Conservation (phyloP, 2,329 filamentous ascomycete species). For the Colletotrichum magnum region DNA sequence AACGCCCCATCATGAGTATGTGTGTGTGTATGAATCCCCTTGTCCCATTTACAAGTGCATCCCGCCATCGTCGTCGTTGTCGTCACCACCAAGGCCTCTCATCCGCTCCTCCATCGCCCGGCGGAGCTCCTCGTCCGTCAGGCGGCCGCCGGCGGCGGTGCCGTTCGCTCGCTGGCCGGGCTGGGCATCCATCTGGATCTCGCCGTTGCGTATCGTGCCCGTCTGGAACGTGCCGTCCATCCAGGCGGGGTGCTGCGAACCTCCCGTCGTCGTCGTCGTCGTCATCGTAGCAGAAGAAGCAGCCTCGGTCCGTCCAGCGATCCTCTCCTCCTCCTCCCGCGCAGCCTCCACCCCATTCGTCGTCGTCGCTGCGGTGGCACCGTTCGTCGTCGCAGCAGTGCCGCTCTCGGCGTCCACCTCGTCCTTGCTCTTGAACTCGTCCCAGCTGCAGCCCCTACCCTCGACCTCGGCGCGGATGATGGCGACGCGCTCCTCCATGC, state of each 20-base stretch:
- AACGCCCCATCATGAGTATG: not conserved
- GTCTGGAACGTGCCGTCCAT: slow-evolving; percentile 75
- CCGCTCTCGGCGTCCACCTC: slow-evolving; percentile 54
- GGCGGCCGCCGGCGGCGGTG: slow-evolving; percentile 56
- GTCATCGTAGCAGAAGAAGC: not conserved
- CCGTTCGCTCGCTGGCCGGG: slow-evolving; percentile 20
- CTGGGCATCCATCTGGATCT: slow-evolving; percentile 59
- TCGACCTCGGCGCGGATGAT: slow-evolving; percentile 77
- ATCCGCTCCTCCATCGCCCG: slow-evolving; percentile 69
- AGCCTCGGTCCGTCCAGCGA: slow-evolving; percentile 21
- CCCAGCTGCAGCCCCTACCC: slow-evolving; percentile 68
- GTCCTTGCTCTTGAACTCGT: slow-evolving; percentile 66
- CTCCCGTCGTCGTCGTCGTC: slow-evolving; percentile 10
- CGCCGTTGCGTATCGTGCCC: slow-evolving; percentile 67
- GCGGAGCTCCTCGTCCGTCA: slow-evolving; percentile 73
- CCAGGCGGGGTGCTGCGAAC: slow-evolving; percentile 63
- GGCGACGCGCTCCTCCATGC: slow-evolving; percentile 76
- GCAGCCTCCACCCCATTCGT: slow-evolving; percentile 41
- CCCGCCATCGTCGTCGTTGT: slow-evolving; percentile 66
- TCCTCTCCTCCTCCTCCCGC: slow-evolving; percentile 33
- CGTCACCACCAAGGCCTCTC: slow-evolving; percentile 59
- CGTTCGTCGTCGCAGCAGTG: not conserved
- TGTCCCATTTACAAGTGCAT: slow-evolving; percentile 69
- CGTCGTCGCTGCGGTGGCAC: slow-evolving; percentile 6
- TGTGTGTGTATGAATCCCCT: not conserved